These are phyloP conservation scores for Solanum hybrid DNA, from an alignment of 305 asterid genomes.

Conservation along the genomic window DNA sequence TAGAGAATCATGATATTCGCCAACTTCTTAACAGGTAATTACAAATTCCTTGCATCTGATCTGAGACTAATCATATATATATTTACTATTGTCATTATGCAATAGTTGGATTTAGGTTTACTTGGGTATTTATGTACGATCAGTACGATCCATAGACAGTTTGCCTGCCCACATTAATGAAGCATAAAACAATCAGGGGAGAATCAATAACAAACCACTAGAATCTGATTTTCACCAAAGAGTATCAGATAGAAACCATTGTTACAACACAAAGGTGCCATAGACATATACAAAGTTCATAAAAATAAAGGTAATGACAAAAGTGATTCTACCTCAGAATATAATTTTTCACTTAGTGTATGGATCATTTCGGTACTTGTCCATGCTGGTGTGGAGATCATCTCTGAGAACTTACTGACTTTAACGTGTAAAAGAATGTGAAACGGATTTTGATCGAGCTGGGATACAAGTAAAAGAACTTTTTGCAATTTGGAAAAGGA, in stretches of 20 bases:
- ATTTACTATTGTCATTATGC: not conserved
- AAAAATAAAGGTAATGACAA: not conserved
- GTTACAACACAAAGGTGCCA: not conserved
- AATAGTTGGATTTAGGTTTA: not conserved
- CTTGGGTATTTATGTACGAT: not conserved
- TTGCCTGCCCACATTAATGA: not conserved
- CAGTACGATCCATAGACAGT: not conserved
- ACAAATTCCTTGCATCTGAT: not conserved
- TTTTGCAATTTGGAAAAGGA: not conserved
- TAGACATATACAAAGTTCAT: not conserved
- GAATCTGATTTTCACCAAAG: not conserved
- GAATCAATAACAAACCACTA: not conserved
- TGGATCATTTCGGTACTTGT: not conserved
- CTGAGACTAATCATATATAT: not conserved
- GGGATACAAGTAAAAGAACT: not conserved
- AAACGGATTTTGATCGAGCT: not conserved
- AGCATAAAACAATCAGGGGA: not conserved
- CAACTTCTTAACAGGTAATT: conserved; percentile 61
- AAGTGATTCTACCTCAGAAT: not conserved
- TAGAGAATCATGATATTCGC: conserved; percentile 58
- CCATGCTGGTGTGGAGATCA: not conserved
- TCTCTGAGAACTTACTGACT: not conserved
- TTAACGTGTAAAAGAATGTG: not conserved
- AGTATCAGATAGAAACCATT: not conserved
- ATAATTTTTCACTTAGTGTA: not conserved